These are phyloP conservation scores for Hypericum androsaemum DNA, from an alignment of 345 rosid species.

Conservation along the genomic window DNA sequence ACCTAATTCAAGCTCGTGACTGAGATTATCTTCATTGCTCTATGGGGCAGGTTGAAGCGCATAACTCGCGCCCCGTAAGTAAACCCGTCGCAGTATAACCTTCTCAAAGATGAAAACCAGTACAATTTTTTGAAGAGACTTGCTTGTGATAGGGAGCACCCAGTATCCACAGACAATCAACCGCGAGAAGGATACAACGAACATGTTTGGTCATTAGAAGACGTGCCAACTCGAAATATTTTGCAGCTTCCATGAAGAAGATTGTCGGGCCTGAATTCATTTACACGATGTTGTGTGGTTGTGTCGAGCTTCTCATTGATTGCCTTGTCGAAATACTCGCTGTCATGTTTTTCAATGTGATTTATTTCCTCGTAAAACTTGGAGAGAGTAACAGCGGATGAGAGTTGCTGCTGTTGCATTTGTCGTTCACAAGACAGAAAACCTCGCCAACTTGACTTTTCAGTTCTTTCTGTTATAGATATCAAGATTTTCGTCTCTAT, in stretches of 20 bases:
- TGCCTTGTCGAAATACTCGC: too few relatives aligned
- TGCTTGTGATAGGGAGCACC: slow-evolving; percentile 32
- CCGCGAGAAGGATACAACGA: neutral
- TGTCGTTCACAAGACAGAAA: too few relatives aligned
- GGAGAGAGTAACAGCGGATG: too few relatives aligned
- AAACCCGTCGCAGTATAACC: slow-evolving; percentile 55
- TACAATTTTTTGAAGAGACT: slow-evolving; percentile 31
- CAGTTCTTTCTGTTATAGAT: too few relatives aligned
- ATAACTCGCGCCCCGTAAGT: slow-evolving; percentile 37
- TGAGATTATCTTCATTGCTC: slow-evolving; percentile 7
- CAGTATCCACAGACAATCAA: slow-evolving; percentile 8
- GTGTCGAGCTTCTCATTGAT: too few relatives aligned
- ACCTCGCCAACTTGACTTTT: too few relatives aligned
- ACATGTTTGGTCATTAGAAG: neutral
- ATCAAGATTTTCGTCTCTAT: too few relatives aligned
- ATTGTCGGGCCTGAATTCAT: too few relatives aligned
- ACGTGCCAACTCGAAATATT: neutral
- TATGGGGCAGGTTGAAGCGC: slow-evolving; percentile 41
- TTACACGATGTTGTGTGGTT: too few relatives aligned
- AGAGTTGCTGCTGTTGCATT: too few relatives aligned
- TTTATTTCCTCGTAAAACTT: too few relatives aligned
- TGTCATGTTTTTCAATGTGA: too few relatives aligned
- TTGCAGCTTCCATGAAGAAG: neutral
- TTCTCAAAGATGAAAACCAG: slow-evolving; percentile 8
- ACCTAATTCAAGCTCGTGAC: slow-evolving; percentile 21